Base-by-base conservation (phyloP, 495 filamentous ascomycete species). In the Podospora comata region DNA sequence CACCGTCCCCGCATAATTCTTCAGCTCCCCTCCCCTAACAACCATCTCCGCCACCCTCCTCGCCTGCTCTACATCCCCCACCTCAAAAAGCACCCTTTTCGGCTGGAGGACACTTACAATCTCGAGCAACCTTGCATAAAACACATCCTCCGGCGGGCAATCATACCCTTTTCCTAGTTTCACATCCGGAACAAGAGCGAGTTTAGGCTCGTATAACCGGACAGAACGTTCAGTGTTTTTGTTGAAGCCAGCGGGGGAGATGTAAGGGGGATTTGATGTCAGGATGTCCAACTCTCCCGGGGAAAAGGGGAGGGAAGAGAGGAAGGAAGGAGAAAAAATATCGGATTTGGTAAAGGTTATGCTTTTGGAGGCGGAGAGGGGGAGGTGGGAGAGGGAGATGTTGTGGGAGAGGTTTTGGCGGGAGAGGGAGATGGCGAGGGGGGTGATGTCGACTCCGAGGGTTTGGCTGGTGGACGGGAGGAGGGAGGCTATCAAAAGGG, bases 181-280 rank as follows among this genome's bases (percentile, higher is more conserved):
- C 2, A 53, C 32, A 55, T 68, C 69, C 2, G 84, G 94, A 0
- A 97, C 91, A 6, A 98, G 79, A 5, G 95, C 95, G 5, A 88
- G 71, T 65, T 79, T 84, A 0, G 95, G 95, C 78, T 99, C 95
- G 75, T 85, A 91, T 20, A 85, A 86, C 4, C 94, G 83, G 28
- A 98, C 95, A 28, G 88, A 91, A 59, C 90, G 86, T 0, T 83
- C 79, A 0, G 90, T 93, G 55, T 73, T 64, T 54, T 28, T 61
- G 0, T 81, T 85, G 70, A 90, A 96, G 1, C 82, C 80, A 0
- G 63, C 19, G 0, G 76, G 74, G 13, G 93, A 94, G 60, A 99
- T 90, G 77, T 99, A 98, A 0, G 95, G 95, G 13, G 95, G 95
- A 77, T 99, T 99, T 4, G 90, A 87, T 39, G 93, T 86, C 0